phyloP scores from a whole-genome alignment of 352 stramenopile genomes.

The Globisporangium echinulatum region DNA sequence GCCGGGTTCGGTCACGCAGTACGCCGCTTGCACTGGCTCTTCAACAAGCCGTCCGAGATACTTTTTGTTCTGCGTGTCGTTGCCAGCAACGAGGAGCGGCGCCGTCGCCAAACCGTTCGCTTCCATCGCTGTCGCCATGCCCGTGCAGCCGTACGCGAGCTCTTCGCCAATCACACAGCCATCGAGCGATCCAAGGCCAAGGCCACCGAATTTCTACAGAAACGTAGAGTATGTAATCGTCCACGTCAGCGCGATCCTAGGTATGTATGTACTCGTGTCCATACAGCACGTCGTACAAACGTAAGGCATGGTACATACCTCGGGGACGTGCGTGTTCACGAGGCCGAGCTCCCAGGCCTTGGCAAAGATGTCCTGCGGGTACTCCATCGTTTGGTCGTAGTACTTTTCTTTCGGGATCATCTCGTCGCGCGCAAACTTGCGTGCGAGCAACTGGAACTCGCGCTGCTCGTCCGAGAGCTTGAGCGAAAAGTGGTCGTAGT shows the following conservation, averaged over 20 bases:
- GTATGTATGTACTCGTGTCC: too few species aligned
- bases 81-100: constrained; percentile 78
- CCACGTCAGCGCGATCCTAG: too few species aligned
- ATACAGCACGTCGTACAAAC: too few species aligned
- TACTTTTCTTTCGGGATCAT: constrained; percentile 86
- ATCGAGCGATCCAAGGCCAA: constrained; percentile 75
- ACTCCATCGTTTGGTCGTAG: constrained; percentile 82
- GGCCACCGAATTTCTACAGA: constrained; percentile 57
- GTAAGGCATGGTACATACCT: constrained; percentile 10
- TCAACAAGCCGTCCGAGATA: constrained; percentile 83
- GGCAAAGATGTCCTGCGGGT: constrained; percentile 81
- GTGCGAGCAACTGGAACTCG: constrained; percentile 78
- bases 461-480: constrained; percentile 86
- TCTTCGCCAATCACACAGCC: constrained; percentile 86
- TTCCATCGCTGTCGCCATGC: constrained; percentile 89
- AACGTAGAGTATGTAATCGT: too few species aligned
- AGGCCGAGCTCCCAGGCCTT: constrained; percentile 88
- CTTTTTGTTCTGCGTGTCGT: constrained; percentile 78
- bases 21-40: constrained; percentile 76
- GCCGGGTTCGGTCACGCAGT: constrained; percentile 89
- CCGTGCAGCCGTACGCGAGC: constrained; percentile 88
- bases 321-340: constrained; percentile 83
- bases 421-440: constrained; percentile 87
- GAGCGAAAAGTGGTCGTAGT: constrained; percentile 49
- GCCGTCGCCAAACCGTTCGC: constrained; percentile 80